These are phyloP conservation scores for Cercophora samala DNA, from an alignment of 495 filamentous ascomycete genomes.

Conservation along the genomic window DNA sequence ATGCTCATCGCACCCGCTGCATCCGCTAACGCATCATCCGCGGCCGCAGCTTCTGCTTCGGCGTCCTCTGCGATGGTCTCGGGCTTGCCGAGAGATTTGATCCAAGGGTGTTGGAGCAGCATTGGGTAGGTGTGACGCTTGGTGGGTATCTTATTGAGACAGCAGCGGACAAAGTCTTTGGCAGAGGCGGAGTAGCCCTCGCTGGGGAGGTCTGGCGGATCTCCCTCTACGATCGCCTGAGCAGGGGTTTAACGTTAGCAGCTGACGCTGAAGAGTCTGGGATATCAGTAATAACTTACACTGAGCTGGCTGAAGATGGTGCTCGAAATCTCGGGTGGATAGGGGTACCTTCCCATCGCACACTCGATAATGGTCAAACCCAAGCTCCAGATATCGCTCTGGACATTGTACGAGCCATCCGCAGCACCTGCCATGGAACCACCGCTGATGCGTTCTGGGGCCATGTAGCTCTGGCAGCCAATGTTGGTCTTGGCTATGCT, in stretches of 20 bases:
- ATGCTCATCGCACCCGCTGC: conserved; percentile 43
- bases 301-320: conserved; percentile 98
- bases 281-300: conserved; percentile 56
- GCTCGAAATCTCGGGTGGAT: conserved; percentile 96
- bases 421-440: conserved; percentile 68
- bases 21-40: conserved; percentile 46
- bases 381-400: conserved; percentile 97
- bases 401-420: conserved; percentile 91
- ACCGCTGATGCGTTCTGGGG: conserved; percentile 88
- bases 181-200: conserved; percentile 75
- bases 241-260: conserved; percentile 19
- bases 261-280: conserved; percentile 4
- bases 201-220: conserved; percentile 78
- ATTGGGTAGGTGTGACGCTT: conserved; percentile 87
- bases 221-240: conserved; percentile 95
- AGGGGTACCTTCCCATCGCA: conserved; percentile 91
- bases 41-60: conserved; percentile 55
- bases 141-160: conserved; percentile 88
- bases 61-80: conserved; percentile 73
- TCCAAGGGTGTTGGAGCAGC: conserved; percentile 85
- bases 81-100: conserved; percentile 76
- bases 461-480: conserved; percentile 99
- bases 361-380: conserved; percentile 96
- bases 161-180: conserved; percentile 81
- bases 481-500: conserved; percentile 99